A percentile compares a stretch with the other conserved stretches of the same genome.
Evolutionary conservation across 176 grass and related monocot species (phyloP).

Genomic region (Oryza glaberrima): DNA sequence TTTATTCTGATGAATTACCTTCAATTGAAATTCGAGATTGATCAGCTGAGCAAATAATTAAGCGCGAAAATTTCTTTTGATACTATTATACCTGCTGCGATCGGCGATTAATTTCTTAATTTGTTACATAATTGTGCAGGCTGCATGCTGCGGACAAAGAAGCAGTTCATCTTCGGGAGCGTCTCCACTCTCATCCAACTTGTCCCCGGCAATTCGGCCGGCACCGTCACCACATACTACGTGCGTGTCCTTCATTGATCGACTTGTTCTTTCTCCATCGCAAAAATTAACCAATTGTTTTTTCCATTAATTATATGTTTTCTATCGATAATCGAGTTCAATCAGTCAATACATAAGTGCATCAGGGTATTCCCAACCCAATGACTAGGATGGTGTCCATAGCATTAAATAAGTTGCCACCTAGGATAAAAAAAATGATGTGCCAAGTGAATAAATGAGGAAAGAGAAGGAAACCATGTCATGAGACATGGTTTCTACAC

Average conservation of each 20-base stretch:
- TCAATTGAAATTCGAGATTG: not conserved
- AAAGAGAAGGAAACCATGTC: too few relatives aligned
- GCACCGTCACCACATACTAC: conserved; percentile 81
- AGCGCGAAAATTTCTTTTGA: not conserved
- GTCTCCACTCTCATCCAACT: conserved; percentile 67
- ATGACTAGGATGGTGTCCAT: too few relatives aligned
- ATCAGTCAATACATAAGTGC: too few relatives aligned
- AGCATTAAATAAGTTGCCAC: too few relatives aligned
- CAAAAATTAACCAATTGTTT: not conserved
- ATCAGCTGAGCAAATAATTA: not conserved
- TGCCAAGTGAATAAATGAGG: too few relatives aligned
- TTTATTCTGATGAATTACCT: not conserved
- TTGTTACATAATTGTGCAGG: not conserved
- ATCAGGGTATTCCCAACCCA: too few relatives aligned
- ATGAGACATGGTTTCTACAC: too few relatives aligned
- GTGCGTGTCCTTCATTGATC: conserved; percentile 30
- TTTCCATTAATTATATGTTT: not conserved
- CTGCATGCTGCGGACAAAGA: conserved; percentile 65
- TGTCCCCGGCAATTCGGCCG: conserved; percentile 66
- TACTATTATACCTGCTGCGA: not conserved
- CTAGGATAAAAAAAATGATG: too few relatives aligned
- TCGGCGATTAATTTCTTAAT: not conserved
- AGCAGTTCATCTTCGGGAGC: conserved; percentile 73
- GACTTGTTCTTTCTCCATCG: not conserved
- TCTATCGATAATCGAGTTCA: too few relatives aligned